Conservation (phyloP, 169 alveolate species). For the Plasmodium cynomolgi region DNA sequence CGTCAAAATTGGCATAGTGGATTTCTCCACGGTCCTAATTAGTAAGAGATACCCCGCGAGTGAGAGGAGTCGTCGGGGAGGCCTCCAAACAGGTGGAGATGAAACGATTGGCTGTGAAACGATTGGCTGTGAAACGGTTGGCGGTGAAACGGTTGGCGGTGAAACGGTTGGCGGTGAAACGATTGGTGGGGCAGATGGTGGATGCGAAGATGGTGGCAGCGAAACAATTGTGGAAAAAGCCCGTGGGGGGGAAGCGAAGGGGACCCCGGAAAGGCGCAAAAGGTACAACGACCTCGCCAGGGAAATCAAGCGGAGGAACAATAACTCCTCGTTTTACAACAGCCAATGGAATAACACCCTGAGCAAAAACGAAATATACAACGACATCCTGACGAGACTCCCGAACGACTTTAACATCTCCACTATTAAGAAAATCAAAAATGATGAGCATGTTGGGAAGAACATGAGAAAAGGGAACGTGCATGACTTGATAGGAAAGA, state of each 20-base stretch:
- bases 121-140: neutral
- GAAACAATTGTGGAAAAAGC: neutral
- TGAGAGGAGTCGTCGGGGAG: neutral
- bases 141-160: neutral
- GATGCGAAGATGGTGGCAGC: neutral
- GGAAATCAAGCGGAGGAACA: neutral
- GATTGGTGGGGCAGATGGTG: neutral
- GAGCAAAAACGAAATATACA: constrained; percentile 25
- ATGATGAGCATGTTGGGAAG: neutral
- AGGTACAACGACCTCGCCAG: constrained; percentile 16
- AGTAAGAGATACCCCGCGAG: neutral
- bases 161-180: neutral
- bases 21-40: constrained; percentile 15
- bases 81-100: neutral
- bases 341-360: constrained; percentile 3
- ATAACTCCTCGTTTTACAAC: neutral
- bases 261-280: neutral
- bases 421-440: constrained; percentile 5
- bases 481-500: neutral
- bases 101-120: neutral
- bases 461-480: neutral
- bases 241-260: neutral
- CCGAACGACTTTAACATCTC: constrained; percentile 26
- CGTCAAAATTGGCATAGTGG: constrained; percentile 12
- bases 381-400: constrained; percentile 20